These are phyloP conservation scores for Omphalotus guepiniiformis DNA, from an alignment of 768 basidiomycete genomes.

Conservation along the genomic window DNA sequence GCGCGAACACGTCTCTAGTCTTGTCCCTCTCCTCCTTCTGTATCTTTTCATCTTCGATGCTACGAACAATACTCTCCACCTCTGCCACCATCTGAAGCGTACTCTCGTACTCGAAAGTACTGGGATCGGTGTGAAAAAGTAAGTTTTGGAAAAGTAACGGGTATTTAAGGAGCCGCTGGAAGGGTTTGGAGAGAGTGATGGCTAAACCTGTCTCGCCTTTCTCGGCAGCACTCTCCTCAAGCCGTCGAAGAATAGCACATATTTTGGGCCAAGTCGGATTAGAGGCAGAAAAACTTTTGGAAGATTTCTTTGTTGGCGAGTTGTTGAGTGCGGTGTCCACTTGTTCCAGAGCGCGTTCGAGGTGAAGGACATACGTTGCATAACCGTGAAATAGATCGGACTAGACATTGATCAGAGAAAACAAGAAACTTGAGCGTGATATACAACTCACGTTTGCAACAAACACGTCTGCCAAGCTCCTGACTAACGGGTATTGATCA, in stretches of 20 bases:
- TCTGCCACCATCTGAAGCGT: conserved; percentile 96
- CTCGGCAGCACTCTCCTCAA: conserved; percentile 78
- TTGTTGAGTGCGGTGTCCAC: conserved; percentile 77
- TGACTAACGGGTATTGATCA: conserved; percentile 91
- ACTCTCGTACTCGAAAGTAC: conserved; percentile 95
- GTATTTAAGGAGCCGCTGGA: conserved; percentile 95
- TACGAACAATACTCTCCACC: conserved; percentile 92
- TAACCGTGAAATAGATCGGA: conserved; percentile 93
- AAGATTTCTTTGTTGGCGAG: conserved; percentile 66
- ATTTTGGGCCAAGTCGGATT: conserved; percentile 56
- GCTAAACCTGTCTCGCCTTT: conserved; percentile 93
- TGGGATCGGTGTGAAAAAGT: conserved; percentile 94
- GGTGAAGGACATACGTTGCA: conserved; percentile 88
- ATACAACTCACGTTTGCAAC: conserved; percentile 75
- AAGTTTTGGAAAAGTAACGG: conserved; percentile 97
- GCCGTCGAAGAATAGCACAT: conserved; percentile 64
- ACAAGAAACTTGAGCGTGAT: conserved; percentile 9
- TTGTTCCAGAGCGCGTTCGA: conserved; percentile 86
- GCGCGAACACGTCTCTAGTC: conserved; percentile 46
- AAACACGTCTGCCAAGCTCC: conserved; percentile 94
- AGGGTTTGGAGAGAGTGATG: conserved; percentile 94
- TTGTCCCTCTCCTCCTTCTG: conserved; percentile 3
- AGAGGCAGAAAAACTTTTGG: conserved; percentile 36
- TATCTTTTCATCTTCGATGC: conserved; percentile 41
- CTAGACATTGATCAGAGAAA: conserved; percentile 34